These are phyloP conservation scores for Sporothrix euskadiensis DNA, from an alignment of 2,329 filamentous ascomycete species.

Conservation along the genomic window DNA sequence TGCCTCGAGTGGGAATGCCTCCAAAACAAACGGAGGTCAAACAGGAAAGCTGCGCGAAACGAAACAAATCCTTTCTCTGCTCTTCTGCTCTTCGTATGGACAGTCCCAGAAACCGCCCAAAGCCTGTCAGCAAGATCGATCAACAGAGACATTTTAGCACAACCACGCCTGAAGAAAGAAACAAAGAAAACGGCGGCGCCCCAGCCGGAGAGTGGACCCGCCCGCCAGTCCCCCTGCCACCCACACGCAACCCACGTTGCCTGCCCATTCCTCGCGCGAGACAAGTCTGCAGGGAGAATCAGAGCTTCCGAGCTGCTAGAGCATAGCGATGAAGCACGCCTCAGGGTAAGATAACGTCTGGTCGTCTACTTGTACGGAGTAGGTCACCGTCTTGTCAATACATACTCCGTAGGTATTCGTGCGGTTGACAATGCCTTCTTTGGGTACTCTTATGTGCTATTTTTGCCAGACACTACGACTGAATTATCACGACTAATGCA, in stretches of 20 bases:
- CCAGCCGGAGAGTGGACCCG: background rate
- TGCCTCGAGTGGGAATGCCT: background rate
- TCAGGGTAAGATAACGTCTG: background rate
- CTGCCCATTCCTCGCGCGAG: constrained; percentile 13
- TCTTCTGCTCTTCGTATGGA: background rate
- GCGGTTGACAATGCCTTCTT: background rate
- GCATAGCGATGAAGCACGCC: background rate
- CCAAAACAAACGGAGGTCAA: background rate
- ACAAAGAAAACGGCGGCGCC: background rate
- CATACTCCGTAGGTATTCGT: background rate
- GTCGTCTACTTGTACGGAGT: too few species aligned
- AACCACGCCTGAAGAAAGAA: background rate
- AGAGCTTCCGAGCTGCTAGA: too few species aligned
- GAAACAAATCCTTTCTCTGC: background rate
- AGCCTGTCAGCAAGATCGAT: background rate
- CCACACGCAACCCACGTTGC: constrained; percentile 20
- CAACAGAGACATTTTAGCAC: constrained; percentile 4
- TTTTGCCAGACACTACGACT: background rate
- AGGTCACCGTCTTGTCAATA: background rate
- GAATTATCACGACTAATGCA: background rate
- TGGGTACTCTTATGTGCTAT: background rate
- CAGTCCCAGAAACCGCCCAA: background rate
- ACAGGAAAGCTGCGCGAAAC: background rate
- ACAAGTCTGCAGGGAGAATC: background rate
- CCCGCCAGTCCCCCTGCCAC: constrained; percentile 1